A percentile compares a stretch with the other conserved stretches of the same genome.
Conservation (phyloP, 2,329 filamentous ascomycete species). For the Aureobasidium namibiae region DNA sequence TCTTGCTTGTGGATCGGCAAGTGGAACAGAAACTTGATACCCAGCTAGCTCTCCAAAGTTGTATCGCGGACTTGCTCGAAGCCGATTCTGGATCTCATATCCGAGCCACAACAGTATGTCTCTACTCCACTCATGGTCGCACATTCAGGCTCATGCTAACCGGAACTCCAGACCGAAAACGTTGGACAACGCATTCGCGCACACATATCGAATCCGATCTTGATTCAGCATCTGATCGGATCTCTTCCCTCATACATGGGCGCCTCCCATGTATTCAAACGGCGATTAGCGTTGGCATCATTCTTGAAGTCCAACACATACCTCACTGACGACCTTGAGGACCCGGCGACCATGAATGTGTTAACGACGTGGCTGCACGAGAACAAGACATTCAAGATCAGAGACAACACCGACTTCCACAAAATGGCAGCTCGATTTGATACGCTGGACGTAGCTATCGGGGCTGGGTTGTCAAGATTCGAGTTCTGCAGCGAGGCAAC, state of each 20-base stretch:
- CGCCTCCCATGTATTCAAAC: conserved; percentile 51
- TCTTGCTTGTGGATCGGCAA: conserved; percentile 26
- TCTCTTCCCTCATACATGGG: conserved; percentile 48
- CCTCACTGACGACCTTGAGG: neutral
- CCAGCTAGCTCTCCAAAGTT: conserved; percentile 23
- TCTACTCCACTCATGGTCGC: neutral
- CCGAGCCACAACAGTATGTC: conserved; percentile 15
- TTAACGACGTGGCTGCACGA: conserved; percentile 16
- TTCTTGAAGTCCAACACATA: conserved; percentile 38
- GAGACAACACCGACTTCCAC: conserved; percentile 55
- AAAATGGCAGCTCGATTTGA: conserved; percentile 57
- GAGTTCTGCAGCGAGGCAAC: conserved; percentile 15
- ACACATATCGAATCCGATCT: conserved; percentile 37
- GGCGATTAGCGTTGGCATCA: conserved; percentile 57
- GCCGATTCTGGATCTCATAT: conserved; percentile 20
- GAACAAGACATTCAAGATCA: conserved; percentile 41
- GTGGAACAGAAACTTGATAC: conserved; percentile 20
- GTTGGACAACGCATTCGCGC: neutral
- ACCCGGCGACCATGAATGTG: neutral
- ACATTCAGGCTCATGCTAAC: conserved; percentile 16
- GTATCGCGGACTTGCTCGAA: conserved; percentile 26
- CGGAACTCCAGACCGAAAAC: conserved; percentile 6
- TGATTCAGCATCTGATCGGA: conserved; percentile 52
- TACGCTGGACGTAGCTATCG: conserved; percentile 68
- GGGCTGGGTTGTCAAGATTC: conserved; percentile 46